phyloP scores from a whole-genome alignment of 352 stramenopile genomes.

The Phytopythium ostracodes region DNA sequence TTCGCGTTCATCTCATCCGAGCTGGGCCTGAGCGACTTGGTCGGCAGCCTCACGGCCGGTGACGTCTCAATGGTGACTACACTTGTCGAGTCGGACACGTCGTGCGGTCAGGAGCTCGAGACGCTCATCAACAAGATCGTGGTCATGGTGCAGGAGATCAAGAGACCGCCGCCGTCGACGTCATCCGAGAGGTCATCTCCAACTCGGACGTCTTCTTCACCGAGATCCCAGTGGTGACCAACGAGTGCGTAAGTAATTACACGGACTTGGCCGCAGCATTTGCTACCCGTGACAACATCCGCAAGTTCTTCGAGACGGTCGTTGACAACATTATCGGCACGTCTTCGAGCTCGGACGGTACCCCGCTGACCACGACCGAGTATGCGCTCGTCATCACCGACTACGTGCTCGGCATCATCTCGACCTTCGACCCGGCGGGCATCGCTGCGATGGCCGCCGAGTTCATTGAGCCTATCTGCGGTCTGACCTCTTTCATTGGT shows the following conservation, averaged over 20 bases:
- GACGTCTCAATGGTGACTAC: constrained; percentile 25
- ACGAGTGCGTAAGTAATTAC: constrained; percentile 37
- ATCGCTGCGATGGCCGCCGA: constrained; percentile 40
- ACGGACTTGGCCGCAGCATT: constrained; percentile 25
- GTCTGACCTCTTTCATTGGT: constrained; percentile 45
- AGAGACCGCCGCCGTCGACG: constrained; percentile 24
- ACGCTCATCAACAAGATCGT: constrained; percentile 42
- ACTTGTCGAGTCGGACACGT: constrained; percentile 31
- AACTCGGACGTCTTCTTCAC: constrained; percentile 37
- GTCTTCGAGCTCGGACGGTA: constrained; percentile 21
- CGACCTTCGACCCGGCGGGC: constrained; percentile 47
- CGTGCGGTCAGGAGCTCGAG: constrained; percentile 42
- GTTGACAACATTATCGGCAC: constrained; percentile 50
- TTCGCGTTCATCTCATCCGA: constrained; percentile 28
- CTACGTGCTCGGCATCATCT: constrained; percentile 32
- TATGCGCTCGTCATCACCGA: constrained; percentile 35
- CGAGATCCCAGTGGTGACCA: constrained; percentile 39
- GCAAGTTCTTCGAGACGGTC: constrained; percentile 51
- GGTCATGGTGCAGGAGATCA: constrained; percentile 35
- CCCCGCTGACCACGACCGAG: constrained; percentile 27
- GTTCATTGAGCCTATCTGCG: constrained; percentile 59
- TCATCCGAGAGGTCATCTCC: constrained; percentile 38
- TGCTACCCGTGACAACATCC: constrained; percentile 39
- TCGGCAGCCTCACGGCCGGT: constrained; percentile 18
- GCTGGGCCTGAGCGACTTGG: constrained; percentile 14